Evolutionary conservation across 768 basidiomycete species (phyloP).

Genomic region (Amanita inopinata): DNA sequence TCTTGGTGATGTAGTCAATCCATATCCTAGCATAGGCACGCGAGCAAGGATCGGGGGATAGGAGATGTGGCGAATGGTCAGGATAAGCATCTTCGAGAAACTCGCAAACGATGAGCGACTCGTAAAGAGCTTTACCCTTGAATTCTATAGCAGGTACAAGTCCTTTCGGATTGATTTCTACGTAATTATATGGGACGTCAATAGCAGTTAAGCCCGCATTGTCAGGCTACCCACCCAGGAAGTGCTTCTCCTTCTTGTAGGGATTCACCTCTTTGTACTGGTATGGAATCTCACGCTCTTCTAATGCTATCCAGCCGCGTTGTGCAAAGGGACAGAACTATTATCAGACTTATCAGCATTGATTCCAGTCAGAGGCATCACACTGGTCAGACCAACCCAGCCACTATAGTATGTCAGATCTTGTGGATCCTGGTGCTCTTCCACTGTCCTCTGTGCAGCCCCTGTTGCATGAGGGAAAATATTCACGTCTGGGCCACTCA

Average conservation of each 20-base stretch:
- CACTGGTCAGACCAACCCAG: slow-evolving; percentile 33
- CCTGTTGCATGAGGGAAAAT: slow-evolving; percentile 54
- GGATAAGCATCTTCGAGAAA: slow-evolving; percentile 8
- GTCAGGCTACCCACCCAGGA: slow-evolving; percentile 41
- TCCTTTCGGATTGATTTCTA: slow-evolving; percentile 58
- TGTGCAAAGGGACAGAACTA: slow-evolving; percentile 55
- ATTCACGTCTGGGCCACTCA: slow-evolving; percentile 38
- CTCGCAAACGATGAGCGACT: slow-evolving; percentile 6
- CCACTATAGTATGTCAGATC: slow-evolving; percentile 51
- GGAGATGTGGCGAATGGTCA: not conserved
- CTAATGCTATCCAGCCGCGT: slow-evolving; percentile 56
- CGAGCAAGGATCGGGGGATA: not conserved
- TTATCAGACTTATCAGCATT: slow-evolving; percentile 9
- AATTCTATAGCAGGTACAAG: slow-evolving; percentile 40
- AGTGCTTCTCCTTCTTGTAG: slow-evolving; percentile 56
- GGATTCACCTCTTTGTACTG: slow-evolving; percentile 62
- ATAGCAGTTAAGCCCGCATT: too few relatives aligned
- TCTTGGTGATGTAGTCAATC: slow-evolving; percentile 6
- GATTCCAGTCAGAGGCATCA: not conserved
- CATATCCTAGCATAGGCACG: slow-evolving; percentile 6
- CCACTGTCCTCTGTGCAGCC: slow-evolving; percentile 39
- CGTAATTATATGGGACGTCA: too few relatives aligned
- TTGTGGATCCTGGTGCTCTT: slow-evolving; percentile 39
- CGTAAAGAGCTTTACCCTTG: slow-evolving; percentile 7
- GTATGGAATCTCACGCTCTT: slow-evolving; percentile 58